phyloP scores from a whole-genome alignment of 1,139 yeast species.

The Candida tunisiensis region DNA sequence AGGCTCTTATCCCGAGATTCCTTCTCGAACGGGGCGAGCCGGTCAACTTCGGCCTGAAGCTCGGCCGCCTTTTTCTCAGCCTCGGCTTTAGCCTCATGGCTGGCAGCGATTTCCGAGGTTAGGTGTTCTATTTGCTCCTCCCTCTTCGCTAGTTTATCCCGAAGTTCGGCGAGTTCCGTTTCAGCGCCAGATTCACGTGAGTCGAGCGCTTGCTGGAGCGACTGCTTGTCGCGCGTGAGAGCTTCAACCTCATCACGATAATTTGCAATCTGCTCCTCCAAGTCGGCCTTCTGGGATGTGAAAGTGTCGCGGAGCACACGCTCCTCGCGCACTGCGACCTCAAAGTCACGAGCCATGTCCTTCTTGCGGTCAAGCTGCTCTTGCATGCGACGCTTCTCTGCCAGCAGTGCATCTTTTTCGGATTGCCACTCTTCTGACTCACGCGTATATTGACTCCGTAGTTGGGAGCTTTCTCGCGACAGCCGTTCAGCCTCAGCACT shows the following conservation, averaged over 20 bases:
- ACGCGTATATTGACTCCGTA: conserved; percentile 30
- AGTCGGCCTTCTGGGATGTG: neutral
- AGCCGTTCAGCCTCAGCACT: conserved; percentile 55
- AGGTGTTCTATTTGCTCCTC: conserved; percentile 1
- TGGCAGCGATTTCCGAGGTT: neutral
- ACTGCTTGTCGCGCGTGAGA: conserved; percentile 4
- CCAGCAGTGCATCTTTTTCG: conserved; percentile 23
- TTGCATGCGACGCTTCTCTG: conserved; percentile 8
- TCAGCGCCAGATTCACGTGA: conserved; percentile 4
- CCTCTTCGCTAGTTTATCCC: neutral
- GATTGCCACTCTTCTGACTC: conserved; percentile 26
- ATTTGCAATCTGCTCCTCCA: conserved; percentile 19
- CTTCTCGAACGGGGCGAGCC: conserved; percentile 23
- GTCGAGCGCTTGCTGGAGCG: conserved; percentile 9
- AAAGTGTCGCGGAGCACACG: conserved; percentile 13
- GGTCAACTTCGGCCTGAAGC: conserved; percentile 12
- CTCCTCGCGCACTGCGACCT: conserved; percentile 18
- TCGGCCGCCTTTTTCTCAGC: conserved; percentile 1
- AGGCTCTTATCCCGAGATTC: conserved; percentile 60
- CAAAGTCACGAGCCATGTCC: conserved; percentile 24
- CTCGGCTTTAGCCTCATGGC: conserved; percentile 5
- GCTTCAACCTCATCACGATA: conserved; percentile 11
- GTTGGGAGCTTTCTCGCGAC: conserved; percentile 29
- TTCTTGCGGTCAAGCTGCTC: conserved; percentile 21
- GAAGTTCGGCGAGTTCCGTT: conserved; percentile 1